Base-by-base conservation (phyloP, 805 yeast genomes). In the Candida pseudofarinosa region DNA sequence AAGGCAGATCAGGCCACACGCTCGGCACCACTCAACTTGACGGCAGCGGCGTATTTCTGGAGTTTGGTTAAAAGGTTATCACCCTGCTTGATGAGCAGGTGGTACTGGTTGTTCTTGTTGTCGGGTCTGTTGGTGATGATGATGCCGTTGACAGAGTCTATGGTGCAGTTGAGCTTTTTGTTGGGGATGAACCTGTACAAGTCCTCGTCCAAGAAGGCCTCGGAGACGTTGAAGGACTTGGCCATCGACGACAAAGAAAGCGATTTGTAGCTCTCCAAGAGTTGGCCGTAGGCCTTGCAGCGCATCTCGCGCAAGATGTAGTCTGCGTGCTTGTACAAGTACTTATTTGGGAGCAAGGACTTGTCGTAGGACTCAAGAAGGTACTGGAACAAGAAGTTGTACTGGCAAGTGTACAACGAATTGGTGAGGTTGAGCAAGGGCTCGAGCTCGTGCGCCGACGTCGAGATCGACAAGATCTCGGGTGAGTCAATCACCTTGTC, bases 11-110 rank as follows among this genome's bases (percentile, higher is more conserved):
- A 44, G 20, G 49, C 55, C 44, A 77, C 81, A 52, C 81, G 76
- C 60, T 89, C 97, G 19, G 96, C 86, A 38, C 98, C 97, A 58
- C 95, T 85, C 55, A 93, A 76, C 63, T 95, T 86, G 39, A 93
- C 98, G 17, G 97, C 97, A 36, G 98, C 97, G 37, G 96, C 96
- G 55, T 91, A 93, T 64, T 90, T 93, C 64, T 93, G 99, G 59
- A 93, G 76, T 64, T 91, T 93, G 14, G 99, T 91, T 61, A 93
- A 79, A 55, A 93, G 73, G 2, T 83, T 80, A 59, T 93, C 99
- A 49, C 99, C 98, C 60, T 85, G 95, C 65, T 88, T 89, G 56
- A 93, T 82, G 56, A 93, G 76, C 49, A 73, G 65, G 60, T 89
- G 96, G 64, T 90, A 93, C 67, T 91, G 98, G 43, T 88, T 85